Evolutionary conservation across 768 basidiomycete genomes (phyloP), one percentile per base, ranked within the genome.

Genomic region (Trametes cinnabarina): DNA sequence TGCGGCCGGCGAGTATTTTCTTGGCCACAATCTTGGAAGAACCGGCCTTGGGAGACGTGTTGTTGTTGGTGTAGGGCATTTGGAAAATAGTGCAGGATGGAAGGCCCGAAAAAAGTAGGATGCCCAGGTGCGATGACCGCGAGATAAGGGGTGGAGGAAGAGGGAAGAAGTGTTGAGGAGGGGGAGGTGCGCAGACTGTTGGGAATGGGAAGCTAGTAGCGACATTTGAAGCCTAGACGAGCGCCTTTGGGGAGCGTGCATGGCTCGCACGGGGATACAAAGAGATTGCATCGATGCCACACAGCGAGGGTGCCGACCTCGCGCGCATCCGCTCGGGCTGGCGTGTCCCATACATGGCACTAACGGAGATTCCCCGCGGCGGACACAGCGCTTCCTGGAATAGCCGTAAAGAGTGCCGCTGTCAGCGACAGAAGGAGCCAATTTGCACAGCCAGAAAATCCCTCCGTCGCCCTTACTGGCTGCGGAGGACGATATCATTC

Each of bases 1-100:
- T 89, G 62, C 88, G 81, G 41, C 81, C 81, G 60, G 79, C 82
- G 61, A 87, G 80, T 60, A 90, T 84, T 47, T 82, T 81, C 67
- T 83, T 46, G 23, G 77, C 69, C 88, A 81, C 60, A 86, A 85
- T 20, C 47, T 57, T 86, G 84, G 47, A 71, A 61, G 57, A 72
- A 30, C 39, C 42, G 22, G 52, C 39, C 37, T 40, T 34, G 44
- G 41, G 17, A 25, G 52, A n/a, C 14, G 41, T 28, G 39, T 25
- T 32, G 39, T 25, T 32, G 51, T 40, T 37, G 46, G 12, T 23
- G 56, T 46, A 32, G 44, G 54, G 37, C 55, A 57, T 57, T 8
- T 30, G 11, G 40, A 14, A 12, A 12, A 30, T 22, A n/a, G 37
- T 20, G 19, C 39, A 23, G 22, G 9, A 14, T 12, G 32, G 25